Evolutionary conservation across 1,284 basidiomycete genomes (phyloP).

Genomic region (Fistulina hepatica): DNA sequence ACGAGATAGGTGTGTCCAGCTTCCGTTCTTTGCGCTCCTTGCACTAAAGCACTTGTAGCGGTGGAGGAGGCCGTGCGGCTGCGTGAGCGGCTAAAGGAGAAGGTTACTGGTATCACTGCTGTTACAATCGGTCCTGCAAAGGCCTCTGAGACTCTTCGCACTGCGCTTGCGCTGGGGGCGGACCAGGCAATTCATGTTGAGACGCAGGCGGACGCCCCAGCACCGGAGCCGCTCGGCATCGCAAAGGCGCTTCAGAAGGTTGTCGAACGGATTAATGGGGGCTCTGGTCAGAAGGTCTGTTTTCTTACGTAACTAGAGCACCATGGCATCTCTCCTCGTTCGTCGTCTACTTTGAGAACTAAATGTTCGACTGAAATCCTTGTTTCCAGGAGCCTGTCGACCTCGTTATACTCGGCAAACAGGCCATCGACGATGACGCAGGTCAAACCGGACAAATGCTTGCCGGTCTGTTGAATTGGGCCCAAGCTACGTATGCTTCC

Average conservation of each 20-base stretch:
- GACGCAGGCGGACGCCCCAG: constrained; percentile 56
- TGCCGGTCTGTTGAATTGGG: constrained; percentile 86
- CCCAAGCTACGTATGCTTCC: constrained; percentile 93
- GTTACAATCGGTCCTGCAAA: constrained; percentile 92
- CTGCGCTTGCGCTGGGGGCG: constrained; percentile 96
- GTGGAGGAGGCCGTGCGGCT: constrained; percentile 96
- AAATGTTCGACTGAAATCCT: too few species aligned
- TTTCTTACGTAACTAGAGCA: too few species aligned
- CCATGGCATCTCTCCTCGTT: too few species aligned
- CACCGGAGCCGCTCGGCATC: constrained; percentile 80
- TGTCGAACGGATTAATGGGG: constrained; percentile 59
- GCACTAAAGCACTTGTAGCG: constrained; percentile 38
- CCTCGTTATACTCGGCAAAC: constrained; percentile 95
- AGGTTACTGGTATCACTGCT: constrained; percentile 79
- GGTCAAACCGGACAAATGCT: constrained; percentile 99
- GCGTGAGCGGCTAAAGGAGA: constrained; percentile 71
- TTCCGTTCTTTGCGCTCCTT: not conserved
- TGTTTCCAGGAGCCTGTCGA: constrained; percentile 66
- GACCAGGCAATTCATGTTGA: constrained; percentile 91
- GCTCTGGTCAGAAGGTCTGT: too few species aligned
- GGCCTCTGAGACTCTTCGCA: constrained; percentile 83
- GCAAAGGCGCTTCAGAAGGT: constrained; percentile 78
- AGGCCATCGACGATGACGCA: constrained; percentile 95
- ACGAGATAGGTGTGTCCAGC: constrained; percentile 75
- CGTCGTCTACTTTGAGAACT: too few species aligned